phyloP scores from a whole-genome alignment of 2,329 filamentous ascomycete genomes.

The Cyphellophora europaea region DNA sequence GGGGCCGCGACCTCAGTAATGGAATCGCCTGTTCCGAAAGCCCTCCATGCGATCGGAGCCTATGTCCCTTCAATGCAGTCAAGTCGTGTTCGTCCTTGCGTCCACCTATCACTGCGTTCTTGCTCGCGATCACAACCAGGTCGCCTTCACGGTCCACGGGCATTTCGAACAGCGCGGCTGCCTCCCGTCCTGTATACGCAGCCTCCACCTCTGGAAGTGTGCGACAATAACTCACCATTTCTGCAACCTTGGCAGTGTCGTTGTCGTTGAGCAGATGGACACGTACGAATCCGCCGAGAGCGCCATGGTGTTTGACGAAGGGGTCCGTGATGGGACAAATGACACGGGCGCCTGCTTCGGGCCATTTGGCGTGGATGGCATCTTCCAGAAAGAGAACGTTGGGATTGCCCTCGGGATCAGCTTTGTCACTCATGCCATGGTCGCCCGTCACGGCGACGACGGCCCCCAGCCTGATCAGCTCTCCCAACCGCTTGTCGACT shows the following conservation, averaged over 20 bases:
- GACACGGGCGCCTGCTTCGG: constrained; percentile 24
- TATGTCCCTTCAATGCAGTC: constrained; percentile 23
- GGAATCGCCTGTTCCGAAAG: constrained; percentile 31
- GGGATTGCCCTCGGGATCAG: constrained; percentile 22
- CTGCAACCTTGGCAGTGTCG: constrained; percentile 15
- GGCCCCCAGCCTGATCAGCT: constrained; percentile 25
- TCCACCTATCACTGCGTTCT: constrained; percentile 29
- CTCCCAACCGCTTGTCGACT: constrained; percentile 26
- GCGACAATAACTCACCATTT: constrained; percentile 23
- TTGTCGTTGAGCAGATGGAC: constrained; percentile 24
- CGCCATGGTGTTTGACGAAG: constrained; percentile 35
- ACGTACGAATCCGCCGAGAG: constrained; percentile 33
- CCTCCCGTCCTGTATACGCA: constrained; percentile 23
- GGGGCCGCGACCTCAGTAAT: constrained; percentile 24
- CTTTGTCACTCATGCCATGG: constrained; percentile 36
- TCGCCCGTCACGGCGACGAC: constrained; percentile 33
- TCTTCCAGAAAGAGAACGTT: constrained; percentile 34
- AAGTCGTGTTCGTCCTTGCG: constrained; percentile 27
- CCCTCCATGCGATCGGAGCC: constrained; percentile 32
- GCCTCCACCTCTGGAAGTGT: constrained; percentile 25
- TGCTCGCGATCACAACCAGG: constrained; percentile 29
- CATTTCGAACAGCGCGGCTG: constrained; percentile 27
- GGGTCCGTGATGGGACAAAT: constrained; percentile 38
- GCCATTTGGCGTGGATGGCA: constrained; percentile 24
- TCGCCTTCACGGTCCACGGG: constrained; percentile 32